phyloP scores from a whole-genome alignment of 2,329 filamentous ascomycete genomes.

The Fusarium brachygibbosum region DNA sequence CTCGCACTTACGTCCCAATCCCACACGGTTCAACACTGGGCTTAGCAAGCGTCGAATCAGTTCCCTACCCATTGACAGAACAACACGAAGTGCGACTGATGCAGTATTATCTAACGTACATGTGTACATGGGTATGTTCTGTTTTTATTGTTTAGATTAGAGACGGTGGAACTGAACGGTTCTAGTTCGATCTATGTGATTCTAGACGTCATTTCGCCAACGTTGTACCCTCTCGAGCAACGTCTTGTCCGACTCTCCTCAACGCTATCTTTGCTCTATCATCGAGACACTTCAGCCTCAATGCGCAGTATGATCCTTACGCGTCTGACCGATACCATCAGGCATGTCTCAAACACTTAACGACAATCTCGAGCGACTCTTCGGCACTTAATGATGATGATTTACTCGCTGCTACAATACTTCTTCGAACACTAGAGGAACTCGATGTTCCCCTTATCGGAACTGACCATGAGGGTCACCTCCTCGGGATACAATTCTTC shows the following conservation, averaged over 20 bases:
- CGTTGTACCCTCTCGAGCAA: slow-evolving; percentile 66
- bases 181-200: slow-evolving; percentile 60
- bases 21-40: slow-evolving; percentile 15
- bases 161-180: no score
- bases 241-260: slow-evolving; percentile 64
- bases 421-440: slow-evolving; percentile 70
- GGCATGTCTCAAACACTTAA: slow-evolving; percentile 65
- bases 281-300: slow-evolving; percentile 64
- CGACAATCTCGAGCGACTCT: slow-evolving; percentile 60
- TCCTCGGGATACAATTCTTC: slow-evolving; percentile 62
- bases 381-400: slow-evolving; percentile 62
- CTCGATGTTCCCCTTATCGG: slow-evolving; percentile 59
- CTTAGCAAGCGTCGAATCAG: slow-evolving; percentile 20
- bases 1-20: not conserved
- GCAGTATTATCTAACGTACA: slow-evolving; percentile 50
- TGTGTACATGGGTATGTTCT: slow-evolving; percentile 50
- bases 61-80: slow-evolving; percentile 40
- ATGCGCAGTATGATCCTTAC: slow-evolving; percentile 61
- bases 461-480: slow-evolving; percentile 62
- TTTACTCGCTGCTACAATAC: slow-evolving; percentile 68
- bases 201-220: slow-evolving; percentile 63
- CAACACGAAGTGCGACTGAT: slow-evolving; percentile 45
- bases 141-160: no score
- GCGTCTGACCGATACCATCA: slow-evolving; percentile 67
- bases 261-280: slow-evolving; percentile 70